Conservation (phyloP, 2,329 filamentous ascomycete genomes). For the Hypoxylon sp. region DNA sequence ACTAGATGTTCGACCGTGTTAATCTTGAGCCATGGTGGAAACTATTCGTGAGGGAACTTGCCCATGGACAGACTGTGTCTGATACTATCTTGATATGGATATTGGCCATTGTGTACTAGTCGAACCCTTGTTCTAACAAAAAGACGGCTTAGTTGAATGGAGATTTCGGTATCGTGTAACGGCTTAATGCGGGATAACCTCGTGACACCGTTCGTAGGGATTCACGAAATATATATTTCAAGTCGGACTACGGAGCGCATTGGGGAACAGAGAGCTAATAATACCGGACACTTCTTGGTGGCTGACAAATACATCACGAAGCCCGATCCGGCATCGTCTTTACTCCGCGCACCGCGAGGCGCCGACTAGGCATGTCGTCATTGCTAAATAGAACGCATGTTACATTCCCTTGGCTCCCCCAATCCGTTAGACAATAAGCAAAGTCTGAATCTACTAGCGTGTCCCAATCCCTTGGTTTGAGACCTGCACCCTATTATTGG, state of each 20-base stretch:
- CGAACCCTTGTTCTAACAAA: background rate
- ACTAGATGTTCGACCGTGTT: conserved; percentile 60
- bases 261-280: conserved; percentile 10
- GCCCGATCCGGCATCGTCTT: conserved; percentile 28
- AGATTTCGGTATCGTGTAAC: background rate
- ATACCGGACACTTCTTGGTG: background rate
- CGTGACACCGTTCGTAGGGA: background rate
- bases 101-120: conserved; percentile 71
- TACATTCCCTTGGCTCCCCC: conserved; percentile 1
- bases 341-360: conserved; percentile 27
- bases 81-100: conserved; percentile 84
- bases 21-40: conserved; percentile 28
- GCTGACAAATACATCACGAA: conserved; percentile 42
- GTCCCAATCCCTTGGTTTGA: conserved; percentile 8
- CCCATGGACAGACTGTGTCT: conserved; percentile 83
- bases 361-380: conserved; percentile 31
- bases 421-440: conserved; percentile 4
- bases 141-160: background rate
- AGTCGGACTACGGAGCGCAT: conserved; percentile 18
- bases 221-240: conserved; percentile 14
- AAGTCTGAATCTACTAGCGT: conserved; percentile 14
- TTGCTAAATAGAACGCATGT: conserved; percentile 4
- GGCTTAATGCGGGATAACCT: background rate
- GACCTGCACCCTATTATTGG: conserved; percentile 10
- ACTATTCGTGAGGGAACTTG: conserved; percentile 48